Percentiles rank a stretch among this genome's conserved stretches.
phyloP scores from a whole-genome alignment of 768 basidiomycete species.

The Boletellus sp. region DNA sequence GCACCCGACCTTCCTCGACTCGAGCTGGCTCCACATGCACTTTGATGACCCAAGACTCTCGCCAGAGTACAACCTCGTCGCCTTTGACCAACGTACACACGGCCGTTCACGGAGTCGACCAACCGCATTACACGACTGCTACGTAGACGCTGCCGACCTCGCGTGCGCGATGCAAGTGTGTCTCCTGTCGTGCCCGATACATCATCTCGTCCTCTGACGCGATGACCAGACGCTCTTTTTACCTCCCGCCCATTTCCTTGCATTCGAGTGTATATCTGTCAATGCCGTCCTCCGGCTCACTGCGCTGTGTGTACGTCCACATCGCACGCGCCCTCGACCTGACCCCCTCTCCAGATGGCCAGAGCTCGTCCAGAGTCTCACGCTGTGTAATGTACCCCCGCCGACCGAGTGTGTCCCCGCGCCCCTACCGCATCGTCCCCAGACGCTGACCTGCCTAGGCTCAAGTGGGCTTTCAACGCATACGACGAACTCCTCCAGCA shows the following conservation, averaged over 20 bases:
- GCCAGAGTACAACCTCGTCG: slow-evolving; percentile 62
- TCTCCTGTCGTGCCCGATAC: slow-evolving; percentile 8
- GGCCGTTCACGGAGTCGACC: slow-evolving; percentile 56
- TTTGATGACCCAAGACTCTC: slow-evolving; percentile 63
- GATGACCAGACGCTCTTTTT: slow-evolving; percentile 51
- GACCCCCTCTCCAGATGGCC: slow-evolving; percentile 51
- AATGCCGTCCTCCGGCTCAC: slow-evolving; percentile 62
- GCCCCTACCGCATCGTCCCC: not conserved
- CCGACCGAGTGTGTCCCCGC: slow-evolving; percentile 54
- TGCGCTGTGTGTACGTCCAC: slow-evolving; percentile 46
- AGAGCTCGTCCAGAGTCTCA: slow-evolving; percentile 63
- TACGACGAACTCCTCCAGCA: slow-evolving; percentile 59
- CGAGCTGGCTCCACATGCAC: slow-evolving; percentile 63
- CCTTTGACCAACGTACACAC: slow-evolving; percentile 65
- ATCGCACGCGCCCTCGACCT: slow-evolving; percentile 2
- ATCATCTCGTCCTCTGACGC: not conserved
- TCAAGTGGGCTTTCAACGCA: slow-evolving; percentile 56
- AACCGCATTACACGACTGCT: slow-evolving; percentile 60
- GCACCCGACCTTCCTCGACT: slow-evolving; percentile 66
- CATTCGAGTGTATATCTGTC: slow-evolving; percentile 57
- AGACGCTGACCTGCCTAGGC: slow-evolving; percentile 34
- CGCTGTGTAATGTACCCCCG: slow-evolving; percentile 64
- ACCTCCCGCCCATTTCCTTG: slow-evolving; percentile 68
- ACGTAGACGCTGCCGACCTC: slow-evolving; percentile 77
- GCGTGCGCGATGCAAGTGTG: slow-evolving; percentile 61